Percentiles rank a stretch among this genome's conserved stretches.
These are phyloP conservation scores for Colletotrichum ledebouriae DNA, from an alignment of 2,329 filamentous ascomycete species.

Conservation along the genomic window DNA sequence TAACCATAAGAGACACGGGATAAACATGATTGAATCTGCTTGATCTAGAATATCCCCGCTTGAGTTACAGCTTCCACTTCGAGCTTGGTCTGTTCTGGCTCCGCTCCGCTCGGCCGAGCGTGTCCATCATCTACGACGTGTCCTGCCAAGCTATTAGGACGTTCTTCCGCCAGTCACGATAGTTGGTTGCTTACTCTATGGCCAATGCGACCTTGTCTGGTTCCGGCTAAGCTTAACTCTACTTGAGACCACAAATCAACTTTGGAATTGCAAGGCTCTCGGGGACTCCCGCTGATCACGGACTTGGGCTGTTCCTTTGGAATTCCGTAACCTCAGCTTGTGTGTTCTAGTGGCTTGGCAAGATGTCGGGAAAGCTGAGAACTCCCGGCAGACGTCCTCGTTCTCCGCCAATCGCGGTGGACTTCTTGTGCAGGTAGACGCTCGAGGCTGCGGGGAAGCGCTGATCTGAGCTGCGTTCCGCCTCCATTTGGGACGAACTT, in stretches of 20 bases:
- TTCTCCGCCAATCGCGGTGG: slow-evolving; percentile 14
- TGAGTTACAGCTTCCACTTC: not conserved
- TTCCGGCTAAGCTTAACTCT: slow-evolving; percentile 18
- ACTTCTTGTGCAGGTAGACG: not conserved
- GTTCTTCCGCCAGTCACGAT: slow-evolving; percentile 39
- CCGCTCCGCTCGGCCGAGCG: slow-evolving; percentile 38
- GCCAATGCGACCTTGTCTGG: slow-evolving; percentile 17
- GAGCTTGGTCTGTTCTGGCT: slow-evolving; percentile 3
- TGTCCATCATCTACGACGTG: slow-evolving; percentile 6
- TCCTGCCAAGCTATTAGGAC: slow-evolving; percentile 25
- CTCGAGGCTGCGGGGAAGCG: slow-evolving; percentile 23
- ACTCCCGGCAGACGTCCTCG: slow-evolving; percentile 24
- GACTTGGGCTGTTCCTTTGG: slow-evolving; percentile 6
- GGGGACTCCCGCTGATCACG: slow-evolving; percentile 3
- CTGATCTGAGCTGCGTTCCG: slow-evolving; percentile 14
- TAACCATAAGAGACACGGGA: not conserved
- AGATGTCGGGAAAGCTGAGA: slow-evolving; percentile 7
- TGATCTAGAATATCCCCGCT: slow-evolving; percentile 7
- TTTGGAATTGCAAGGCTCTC: not conserved
- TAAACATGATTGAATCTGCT: not conserved
- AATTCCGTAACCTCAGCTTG: slow-evolving; percentile 3
- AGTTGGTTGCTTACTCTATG: slow-evolving; percentile 6
- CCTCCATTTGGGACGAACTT: slow-evolving; percentile 10
- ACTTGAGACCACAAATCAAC: slow-evolving; percentile 21
- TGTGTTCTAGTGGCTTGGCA: slow-evolving; percentile 35